phyloP scores from a whole-genome alignment of 1,139 yeast species.

The Kodamaea arcana region DNA sequence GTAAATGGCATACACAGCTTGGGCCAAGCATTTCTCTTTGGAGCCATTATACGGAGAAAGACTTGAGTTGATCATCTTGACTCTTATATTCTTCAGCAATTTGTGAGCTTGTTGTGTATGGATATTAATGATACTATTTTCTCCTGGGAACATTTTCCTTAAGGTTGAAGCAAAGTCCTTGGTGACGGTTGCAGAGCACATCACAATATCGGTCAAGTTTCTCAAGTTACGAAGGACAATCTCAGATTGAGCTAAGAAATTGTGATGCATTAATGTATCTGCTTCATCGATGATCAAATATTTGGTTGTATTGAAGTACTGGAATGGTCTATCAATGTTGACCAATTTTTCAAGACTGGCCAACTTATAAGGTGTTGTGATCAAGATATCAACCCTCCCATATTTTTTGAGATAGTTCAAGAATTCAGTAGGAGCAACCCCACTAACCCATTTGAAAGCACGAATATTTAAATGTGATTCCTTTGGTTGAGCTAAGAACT shows the following conservation, averaged over 20 bases:
- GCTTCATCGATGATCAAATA: slow-evolving; percentile 91
- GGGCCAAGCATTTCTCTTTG: slow-evolving; percentile 79
- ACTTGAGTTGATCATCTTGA: slow-evolving; percentile 71
- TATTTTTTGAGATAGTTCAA: slow-evolving; percentile 39
- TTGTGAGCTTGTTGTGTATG: slow-evolving; percentile 82
- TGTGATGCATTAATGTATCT: slow-evolving; percentile 82
- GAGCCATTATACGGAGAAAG: slow-evolving; percentile 79
- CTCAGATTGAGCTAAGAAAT: slow-evolving; percentile 71
- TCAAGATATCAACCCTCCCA: slow-evolving; percentile 67
- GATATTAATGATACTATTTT: slow-evolving; percentile 48
- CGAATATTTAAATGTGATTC: slow-evolving; percentile 36
- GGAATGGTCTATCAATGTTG: slow-evolving; percentile 45
- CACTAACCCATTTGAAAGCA: slow-evolving; percentile 55
- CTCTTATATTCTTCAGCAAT: slow-evolving; percentile 69
- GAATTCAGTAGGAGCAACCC: slow-evolving; percentile 47
- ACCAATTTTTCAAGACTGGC: slow-evolving; percentile 42
- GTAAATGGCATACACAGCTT: slow-evolving; percentile 79
- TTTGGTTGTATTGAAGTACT: slow-evolving; percentile 42
- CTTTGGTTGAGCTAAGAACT: slow-evolving; percentile 24
- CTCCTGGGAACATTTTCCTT: slow-evolving; percentile 58
- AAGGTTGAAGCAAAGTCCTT: slow-evolving; percentile 66
- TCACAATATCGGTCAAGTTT: slow-evolving; percentile 57
- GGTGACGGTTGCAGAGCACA: slow-evolving; percentile 92
- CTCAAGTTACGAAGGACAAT: slow-evolving; percentile 50
- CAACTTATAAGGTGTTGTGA: slow-evolving; percentile 79